Evolutionary conservation across 2,329 filamentous ascomycete genomes (phyloP).

Genomic region (Aquanectria penicillioides): DNA sequence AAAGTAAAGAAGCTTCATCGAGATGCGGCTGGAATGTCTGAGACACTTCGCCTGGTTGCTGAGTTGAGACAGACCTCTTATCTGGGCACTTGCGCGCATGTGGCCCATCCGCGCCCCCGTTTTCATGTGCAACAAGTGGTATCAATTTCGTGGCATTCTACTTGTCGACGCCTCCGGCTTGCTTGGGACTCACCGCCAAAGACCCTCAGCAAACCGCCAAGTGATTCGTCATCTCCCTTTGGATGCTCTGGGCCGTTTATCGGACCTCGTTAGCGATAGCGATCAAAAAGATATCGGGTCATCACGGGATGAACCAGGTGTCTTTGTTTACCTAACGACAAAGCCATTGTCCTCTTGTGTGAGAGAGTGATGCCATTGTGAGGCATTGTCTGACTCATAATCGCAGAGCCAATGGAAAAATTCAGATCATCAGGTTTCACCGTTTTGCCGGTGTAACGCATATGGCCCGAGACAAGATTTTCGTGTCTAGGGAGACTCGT

Average conservation of each 20-base stretch:
- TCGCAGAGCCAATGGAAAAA: background rate
- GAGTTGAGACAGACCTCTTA: slow-evolving; percentile 15
- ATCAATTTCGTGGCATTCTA: slow-evolving; percentile 2
- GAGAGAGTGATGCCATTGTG: background rate
- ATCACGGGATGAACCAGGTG: too few species aligned
- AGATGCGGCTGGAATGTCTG: slow-evolving; percentile 2
- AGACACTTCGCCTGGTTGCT: slow-evolving; percentile 11
- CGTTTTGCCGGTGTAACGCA: background rate
- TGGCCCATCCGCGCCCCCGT: slow-evolving; percentile 4
- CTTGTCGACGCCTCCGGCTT: background rate
- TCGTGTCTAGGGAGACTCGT: background rate
- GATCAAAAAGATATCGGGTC: too few species aligned
- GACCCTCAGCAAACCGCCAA: background rate
- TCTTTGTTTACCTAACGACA: too few species aligned
- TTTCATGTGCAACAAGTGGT: slow-evolving; percentile 1
- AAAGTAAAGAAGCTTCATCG: background rate
- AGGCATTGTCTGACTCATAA: background rate
- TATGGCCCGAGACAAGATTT: slow-evolving; percentile 4
- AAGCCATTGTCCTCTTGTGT: too few species aligned
- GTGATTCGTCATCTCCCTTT: background rate
- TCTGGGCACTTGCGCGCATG: background rate
- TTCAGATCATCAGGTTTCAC: background rate
- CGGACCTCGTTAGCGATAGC: too few species aligned
- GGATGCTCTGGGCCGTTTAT: too few species aligned
- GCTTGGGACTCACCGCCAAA: slow-evolving; percentile 5